phyloP scores from a whole-genome alignment of 2,329 filamentous ascomycete genomes.

The Ophiosphaerella narmari region DNA sequence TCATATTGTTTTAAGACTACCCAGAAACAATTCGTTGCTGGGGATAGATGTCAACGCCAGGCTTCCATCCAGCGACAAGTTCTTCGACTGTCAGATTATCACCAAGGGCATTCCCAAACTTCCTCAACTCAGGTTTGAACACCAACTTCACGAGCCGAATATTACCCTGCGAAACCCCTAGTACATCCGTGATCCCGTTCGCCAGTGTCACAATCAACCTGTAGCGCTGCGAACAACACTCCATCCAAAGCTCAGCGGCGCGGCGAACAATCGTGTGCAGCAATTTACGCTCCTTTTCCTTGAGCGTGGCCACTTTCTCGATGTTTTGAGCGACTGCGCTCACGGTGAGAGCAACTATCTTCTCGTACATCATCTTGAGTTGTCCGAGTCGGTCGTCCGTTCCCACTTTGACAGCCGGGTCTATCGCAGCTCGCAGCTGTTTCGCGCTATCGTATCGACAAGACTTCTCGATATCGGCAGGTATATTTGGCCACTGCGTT shows the following conservation, averaged over 20 bases:
- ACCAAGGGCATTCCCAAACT: slow-evolving; percentile 11
- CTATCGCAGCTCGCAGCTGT: background rate
- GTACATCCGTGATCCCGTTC: slow-evolving; percentile 2
- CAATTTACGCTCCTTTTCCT: background rate
- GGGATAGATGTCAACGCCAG: background rate
- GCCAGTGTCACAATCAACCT: slow-evolving; percentile 5
- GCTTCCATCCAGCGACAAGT: background rate
- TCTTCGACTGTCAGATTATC: slow-evolving; percentile 7
- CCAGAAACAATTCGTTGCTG: background rate
- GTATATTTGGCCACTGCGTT: background rate
- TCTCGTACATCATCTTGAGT: background rate
- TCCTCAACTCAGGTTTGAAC: slow-evolving; percentile 10
- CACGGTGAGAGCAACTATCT: background rate
- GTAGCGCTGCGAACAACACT: slow-evolving; percentile 13
- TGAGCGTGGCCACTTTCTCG: background rate
- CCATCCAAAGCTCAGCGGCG: slow-evolving; percentile 11
- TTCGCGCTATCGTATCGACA: background rate
- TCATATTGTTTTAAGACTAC: too few species aligned
- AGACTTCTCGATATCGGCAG: background rate
- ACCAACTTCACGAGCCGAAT: slow-evolving; percentile 1
- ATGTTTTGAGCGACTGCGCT: background rate
- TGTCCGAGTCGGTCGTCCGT: background rate
- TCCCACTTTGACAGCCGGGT: background rate
- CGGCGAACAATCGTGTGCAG: slow-evolving; percentile 3
- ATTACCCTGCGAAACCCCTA: background rate